Percentiles rank a stretch among this genome's conserved stretches.
phyloP scores from a whole-genome alignment of 768 basidiomycete species.

The Crucibulum laeve region DNA sequence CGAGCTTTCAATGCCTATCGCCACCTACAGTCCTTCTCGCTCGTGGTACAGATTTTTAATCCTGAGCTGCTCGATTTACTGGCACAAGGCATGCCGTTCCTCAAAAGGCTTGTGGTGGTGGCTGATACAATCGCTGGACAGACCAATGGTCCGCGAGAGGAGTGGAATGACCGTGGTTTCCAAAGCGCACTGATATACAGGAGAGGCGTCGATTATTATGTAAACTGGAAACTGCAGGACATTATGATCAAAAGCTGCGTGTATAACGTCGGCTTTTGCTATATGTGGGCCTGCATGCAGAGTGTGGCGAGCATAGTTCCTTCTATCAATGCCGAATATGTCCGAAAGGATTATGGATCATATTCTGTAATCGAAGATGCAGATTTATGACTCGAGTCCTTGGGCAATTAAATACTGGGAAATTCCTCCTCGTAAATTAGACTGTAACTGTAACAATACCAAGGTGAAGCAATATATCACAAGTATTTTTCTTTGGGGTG shows the following conservation, averaged over 20 bases:
- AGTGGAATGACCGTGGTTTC: background rate
- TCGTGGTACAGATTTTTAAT: too few relatives aligned
- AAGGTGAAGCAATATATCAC: too few relatives aligned
- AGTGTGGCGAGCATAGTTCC: background rate
- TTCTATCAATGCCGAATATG: background rate
- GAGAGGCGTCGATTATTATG: background rate
- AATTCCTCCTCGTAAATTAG: too few relatives aligned
- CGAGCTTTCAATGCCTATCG: background rate
- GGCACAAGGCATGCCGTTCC: too few relatives aligned
- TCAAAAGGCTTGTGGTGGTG: background rate
- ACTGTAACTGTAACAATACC: too few relatives aligned
- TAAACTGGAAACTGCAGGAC: background rate
- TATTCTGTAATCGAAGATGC: background rate
- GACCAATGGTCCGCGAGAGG: background rate
- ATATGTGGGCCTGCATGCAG: background rate
- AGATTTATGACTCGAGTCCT: background rate
- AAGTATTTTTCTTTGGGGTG: too few relatives aligned
- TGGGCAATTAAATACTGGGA: too few relatives aligned
- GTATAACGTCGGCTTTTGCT: background rate
- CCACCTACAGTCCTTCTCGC: too few relatives aligned
- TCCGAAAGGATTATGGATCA: background rate
- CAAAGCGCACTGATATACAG: background rate
- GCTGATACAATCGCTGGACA: background rate
- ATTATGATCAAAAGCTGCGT: background rate
- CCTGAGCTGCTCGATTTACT: too few relatives aligned